Evolutionary conservation across 176 grass and related monocot species (phyloP), one percentile per base, ranked within the genome.

Genomic region (Zoysia pacifica): DNA sequence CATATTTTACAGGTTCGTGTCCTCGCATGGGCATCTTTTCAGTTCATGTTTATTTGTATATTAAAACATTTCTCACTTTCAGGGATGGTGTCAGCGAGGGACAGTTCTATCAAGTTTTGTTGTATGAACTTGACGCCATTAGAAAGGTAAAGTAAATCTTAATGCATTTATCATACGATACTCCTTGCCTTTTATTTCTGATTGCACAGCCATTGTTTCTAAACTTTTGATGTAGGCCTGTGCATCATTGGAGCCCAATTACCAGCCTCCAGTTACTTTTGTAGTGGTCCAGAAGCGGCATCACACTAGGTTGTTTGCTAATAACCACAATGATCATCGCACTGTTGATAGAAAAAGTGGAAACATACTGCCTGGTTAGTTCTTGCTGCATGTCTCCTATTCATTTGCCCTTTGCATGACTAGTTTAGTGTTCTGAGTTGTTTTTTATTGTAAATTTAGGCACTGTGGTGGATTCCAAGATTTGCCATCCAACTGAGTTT

Each of bases 401-500:
- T 4, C 5, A 1, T 80, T 70, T 49, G 46, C 43, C 3, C 63
- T 80, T 56, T 43, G 19, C 43, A 66, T 38, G 37, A 42, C 3
- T 70, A 28, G 77, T 75, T n/a, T 56, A 69, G 48, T 77, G 56
- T 53, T 15, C 19, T 58, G 0, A 49, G 45, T 39, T 2, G 49
- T 68, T n/a, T n/a, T n/a, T n/a, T n/a, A n/a, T 46, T 54, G 5
- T 62, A 47, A 65, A 73, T 82, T 15, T 76, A 99, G 97, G 93
- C 19, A 99, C 93, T 11, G 90, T 99, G 5, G 97, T 99, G 54
- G 93, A 96, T 76, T 91, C 97, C 1, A 96, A 90, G 84, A 99
- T 99, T 62, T 99, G 97, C 65, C 97, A 99, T 88, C 97, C 97
- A 10, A 99, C 97, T 1, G 97, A 99, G 63, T 99, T 99, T 52